Evolutionary conservation across 306 rosid species (phyloP).

Genomic region (Castanea crenata): DNA sequence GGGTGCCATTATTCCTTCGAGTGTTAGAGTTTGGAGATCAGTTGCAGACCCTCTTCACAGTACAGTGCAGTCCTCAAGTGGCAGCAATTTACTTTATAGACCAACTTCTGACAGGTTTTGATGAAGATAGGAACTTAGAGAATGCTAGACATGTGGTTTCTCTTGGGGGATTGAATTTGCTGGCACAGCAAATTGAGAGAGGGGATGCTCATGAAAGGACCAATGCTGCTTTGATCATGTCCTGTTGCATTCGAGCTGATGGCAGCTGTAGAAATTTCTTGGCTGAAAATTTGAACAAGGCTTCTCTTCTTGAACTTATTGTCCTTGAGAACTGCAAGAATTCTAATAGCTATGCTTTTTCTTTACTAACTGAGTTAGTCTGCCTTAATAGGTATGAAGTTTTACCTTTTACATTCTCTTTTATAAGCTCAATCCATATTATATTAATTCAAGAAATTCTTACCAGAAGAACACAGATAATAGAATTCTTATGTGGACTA

Average conservation of each 20-base stretch:
- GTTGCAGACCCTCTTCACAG: slow-evolving; percentile 69
- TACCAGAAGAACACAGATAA: slow-evolving; percentile 60
- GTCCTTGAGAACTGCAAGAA: slow-evolving; percentile 43
- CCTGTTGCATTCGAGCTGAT: slow-evolving; percentile 66
- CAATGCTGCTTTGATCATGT: slow-evolving; percentile 43
- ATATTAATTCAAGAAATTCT: slow-evolving; percentile 18
- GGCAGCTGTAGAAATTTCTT: slow-evolving; percentile 69
- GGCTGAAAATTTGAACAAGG: slow-evolving; percentile 52
- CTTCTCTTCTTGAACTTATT: slow-evolving; percentile 65
- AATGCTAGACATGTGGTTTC: slow-evolving; percentile 74
- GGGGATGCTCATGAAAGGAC: slow-evolving; percentile 61
- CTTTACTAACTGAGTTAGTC: slow-evolving; percentile 59
- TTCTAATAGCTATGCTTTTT: slow-evolving; percentile 42
- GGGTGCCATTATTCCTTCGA: slow-evolving; percentile 79
- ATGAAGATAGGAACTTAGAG: slow-evolving; percentile 82
- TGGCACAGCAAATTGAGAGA: slow-evolving; percentile 49
- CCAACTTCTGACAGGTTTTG: slow-evolving; percentile 78
- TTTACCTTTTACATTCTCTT: background rate
- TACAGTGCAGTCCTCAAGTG: slow-evolving; percentile 60
- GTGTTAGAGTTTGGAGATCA: slow-evolving; percentile 80
- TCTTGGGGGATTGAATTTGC: slow-evolving; percentile 67
- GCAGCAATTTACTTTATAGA: slow-evolving; percentile 79
- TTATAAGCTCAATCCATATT: background rate
- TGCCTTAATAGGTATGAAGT: slow-evolving; percentile 55
- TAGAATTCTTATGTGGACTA: slow-evolving; percentile 47